phyloP scores from a whole-genome alignment of 2,329 filamentous ascomycete genomes.

The Beauveria pseudobassiana region DNA sequence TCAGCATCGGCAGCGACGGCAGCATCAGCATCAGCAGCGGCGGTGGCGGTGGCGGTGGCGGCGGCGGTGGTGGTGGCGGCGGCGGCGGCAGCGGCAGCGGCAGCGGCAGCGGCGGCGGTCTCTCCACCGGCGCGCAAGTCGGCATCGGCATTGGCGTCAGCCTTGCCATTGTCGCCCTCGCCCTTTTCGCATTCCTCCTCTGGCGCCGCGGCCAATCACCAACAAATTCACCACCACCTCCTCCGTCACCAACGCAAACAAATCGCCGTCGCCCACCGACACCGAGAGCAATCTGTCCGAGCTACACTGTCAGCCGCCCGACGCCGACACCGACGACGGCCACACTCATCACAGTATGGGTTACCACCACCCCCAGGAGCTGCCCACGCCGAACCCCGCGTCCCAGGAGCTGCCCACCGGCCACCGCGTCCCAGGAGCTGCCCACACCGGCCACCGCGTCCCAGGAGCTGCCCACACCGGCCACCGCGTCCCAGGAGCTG shows the following conservation, averaged over 20 bases:
- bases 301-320: not conserved
- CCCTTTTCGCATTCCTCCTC: constrained; percentile 19
- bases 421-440: too few relatives aligned
- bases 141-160: constrained; percentile 24
- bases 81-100: not conserved
- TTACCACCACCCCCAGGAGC: constrained; percentile 7
- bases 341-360: not conserved
- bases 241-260: not conserved
- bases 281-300: not conserved
- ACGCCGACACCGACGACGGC: not conserved
- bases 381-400: not conserved
- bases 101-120: constrained; percentile 8
- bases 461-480: constrained; percentile 10
- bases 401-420: too few relatives aligned
- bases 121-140: constrained; percentile 23
- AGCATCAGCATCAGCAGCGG: not conserved
- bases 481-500: constrained; percentile 8
- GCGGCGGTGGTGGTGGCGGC: not conserved
- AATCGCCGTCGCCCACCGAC: not conserved
- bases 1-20: not conserved
- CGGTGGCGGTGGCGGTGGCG: not conserved
- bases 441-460: not conserved
- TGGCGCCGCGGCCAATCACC: constrained; percentile 21
- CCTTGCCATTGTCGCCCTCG: constrained; percentile 20
- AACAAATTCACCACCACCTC: not conserved